These are phyloP conservation scores for Nannochloropsis oceanica DNA, from an alignment of 108 stramenopile species.

Conservation along the genomic window DNA sequence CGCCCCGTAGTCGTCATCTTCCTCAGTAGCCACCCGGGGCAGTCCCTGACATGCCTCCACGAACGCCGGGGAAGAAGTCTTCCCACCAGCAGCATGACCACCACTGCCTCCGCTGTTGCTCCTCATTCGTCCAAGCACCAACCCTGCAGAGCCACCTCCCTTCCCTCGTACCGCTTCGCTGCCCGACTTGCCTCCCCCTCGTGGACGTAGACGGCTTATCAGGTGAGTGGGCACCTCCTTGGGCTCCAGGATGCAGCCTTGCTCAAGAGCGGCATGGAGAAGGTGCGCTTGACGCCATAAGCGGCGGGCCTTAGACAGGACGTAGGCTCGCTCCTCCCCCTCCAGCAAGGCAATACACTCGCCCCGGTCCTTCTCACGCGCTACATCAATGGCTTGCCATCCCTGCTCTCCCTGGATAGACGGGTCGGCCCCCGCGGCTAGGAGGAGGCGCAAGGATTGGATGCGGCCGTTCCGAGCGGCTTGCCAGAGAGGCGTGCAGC, in stretches of 20 bases:
- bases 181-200: neutral
- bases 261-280: neutral
- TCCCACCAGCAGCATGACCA: neutral
- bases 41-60: neutral
- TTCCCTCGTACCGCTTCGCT: neutral
- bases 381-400: neutral
- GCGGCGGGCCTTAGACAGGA: neutral
- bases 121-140: neutral
- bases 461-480: neutral
- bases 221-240: neutral
- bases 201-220: neutral
- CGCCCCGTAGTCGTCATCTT: neutral
- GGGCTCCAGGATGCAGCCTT: neutral
- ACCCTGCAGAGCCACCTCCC: neutral
- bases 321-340: neutral
- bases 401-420: neutral
- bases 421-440: neutral
- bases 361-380: neutral
- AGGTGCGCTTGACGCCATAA: neutral
- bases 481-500: neutral
- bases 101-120: neutral
- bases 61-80: neutral
- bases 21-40: neutral
- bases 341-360: neutral
- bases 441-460: neutral